Base-by-base conservation (phyloP, 2,329 filamentous ascomycete species). In the Colletotrichum sp. region DNA sequence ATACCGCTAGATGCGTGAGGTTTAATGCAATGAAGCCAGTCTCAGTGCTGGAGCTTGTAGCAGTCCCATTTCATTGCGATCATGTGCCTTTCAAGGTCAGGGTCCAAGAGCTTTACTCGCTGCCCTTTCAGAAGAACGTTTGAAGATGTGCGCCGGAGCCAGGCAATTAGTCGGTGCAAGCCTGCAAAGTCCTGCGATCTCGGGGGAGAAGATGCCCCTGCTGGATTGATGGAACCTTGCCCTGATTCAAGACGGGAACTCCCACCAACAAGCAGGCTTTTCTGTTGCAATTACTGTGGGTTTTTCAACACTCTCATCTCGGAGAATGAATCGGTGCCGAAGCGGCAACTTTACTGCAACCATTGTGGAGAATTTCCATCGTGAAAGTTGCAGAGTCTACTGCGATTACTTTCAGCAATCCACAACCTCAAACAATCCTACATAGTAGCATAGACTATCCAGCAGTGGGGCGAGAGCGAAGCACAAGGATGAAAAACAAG, bases 61-160 rank as follows among this genome's bases (percentile, higher is more conserved):
- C 11, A 13, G n/a, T 12, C 2, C 19, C 44, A 13, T 3, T 48
- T 22, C 6, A 22, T 8, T 22, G 3, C 6, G 2, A 22, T 2
- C n/a, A 13, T 13, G 11, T 12, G 44, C 11, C 44, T 48, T 8
- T 3, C 19, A 48, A 48, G 6, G n/a, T 3, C 9, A 3, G 6
- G 6, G n/a, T 22, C 44, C 3, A 0, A 4, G 0, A 22, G 44
- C 2, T 7, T 22, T 1, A 48, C 4, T 22, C n/a, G 8, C 3
- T 22, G n/a, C 44, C 6, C n/a, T 48, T 1, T 2, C 44, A 2
- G 44, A 22, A 12, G 11, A 44, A n/a, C 12, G 44, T 6, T n/a
- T 48, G 44, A 48, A 22, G 6, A 48, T 22, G 44, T 22, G 0
- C 44, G 44, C 44, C 44, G 11, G 7, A 48, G 11, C 3, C 7